phyloP scores from a whole-genome alignment of 1,284 basidiomycete species.

The Stygiomarasmius scandens region DNA sequence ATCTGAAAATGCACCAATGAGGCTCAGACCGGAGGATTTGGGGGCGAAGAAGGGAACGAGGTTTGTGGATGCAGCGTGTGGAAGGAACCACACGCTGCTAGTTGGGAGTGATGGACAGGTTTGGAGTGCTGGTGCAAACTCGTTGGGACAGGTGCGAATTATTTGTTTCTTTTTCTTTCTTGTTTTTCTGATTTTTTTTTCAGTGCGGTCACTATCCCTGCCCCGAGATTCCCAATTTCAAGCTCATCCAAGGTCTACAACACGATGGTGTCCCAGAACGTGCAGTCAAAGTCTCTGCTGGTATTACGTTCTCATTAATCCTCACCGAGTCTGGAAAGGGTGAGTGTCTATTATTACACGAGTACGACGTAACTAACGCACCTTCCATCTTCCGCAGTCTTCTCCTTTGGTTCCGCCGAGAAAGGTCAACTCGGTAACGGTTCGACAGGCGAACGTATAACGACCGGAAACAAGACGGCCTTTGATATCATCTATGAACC shows the following conservation, averaged over 20 bases:
- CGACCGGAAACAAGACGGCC: conserved; percentile 79
- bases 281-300: conserved; percentile 76
- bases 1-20: conserved; percentile 73
- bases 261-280: conserved; percentile 61
- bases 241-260: conserved; percentile 58
- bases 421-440: conserved; percentile 93
- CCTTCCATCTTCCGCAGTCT: conserved; percentile 67
- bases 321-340: conserved; percentile 81
- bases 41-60: conserved; percentile 63
- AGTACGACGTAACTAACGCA: no score
- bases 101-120: conserved; percentile 81
- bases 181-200: conserved; percentile 1
- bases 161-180: no score
- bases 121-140: conserved; percentile 86
- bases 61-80: conserved; percentile 84
- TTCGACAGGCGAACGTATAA: conserved; percentile 87
- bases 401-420: conserved; percentile 89
- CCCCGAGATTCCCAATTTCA: conserved; percentile 69
- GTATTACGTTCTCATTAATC: conserved; percentile 82
- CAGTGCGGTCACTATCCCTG: conserved; percentile 75
- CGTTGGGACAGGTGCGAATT: conserved; percentile 81
- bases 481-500: conserved; percentile 83
- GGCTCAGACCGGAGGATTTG: conserved; percentile 60
- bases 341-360: conserved; percentile 32
- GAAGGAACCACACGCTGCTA: conserved; percentile 81